Conservation (phyloP, 208 protist species). For the Acanthamoeba sp. region DNA sequence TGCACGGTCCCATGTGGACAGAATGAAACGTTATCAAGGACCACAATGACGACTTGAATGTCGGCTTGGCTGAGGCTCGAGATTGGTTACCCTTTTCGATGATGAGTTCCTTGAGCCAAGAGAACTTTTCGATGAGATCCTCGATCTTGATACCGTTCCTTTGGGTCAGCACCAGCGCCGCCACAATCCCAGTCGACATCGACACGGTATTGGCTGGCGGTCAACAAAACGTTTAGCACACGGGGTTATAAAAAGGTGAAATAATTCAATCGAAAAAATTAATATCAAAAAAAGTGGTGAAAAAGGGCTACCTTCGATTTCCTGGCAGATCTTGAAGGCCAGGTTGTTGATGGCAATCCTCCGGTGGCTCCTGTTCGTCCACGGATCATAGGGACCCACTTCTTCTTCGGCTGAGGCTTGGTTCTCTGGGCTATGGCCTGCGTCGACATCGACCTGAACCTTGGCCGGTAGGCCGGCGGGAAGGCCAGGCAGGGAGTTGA, state of each 20-base stretch:
- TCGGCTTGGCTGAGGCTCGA: too few species aligned
- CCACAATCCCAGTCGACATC: slow-evolving; percentile 74
- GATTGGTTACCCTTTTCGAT: slow-evolving; percentile 3
- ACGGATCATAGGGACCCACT: slow-evolving; percentile 74
- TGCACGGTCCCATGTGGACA: background rate
- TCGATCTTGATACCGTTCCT: slow-evolving; percentile 69
- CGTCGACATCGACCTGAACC: slow-evolving; percentile 68
- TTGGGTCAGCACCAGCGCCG: slow-evolving; percentile 59
- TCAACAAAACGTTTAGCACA: background rate
- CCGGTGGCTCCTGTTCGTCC: slow-evolving; percentile 70
- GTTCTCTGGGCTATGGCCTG: background rate
- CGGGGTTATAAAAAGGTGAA: too few species aligned
- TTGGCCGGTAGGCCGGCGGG: background rate
- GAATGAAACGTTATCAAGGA: too few species aligned
- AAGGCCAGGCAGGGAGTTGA: slow-evolving; percentile 16
- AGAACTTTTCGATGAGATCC: slow-evolving; percentile 71
- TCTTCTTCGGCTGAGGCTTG: background rate
- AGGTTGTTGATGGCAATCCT: slow-evolving; percentile 74
- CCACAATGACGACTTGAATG: background rate
- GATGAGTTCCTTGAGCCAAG: slow-evolving; percentile 71
- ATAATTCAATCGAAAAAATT: too few species aligned
- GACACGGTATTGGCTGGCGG: slow-evolving; percentile 42
- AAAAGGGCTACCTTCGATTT: background rate
- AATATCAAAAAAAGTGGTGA: background rate
- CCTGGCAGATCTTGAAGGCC: slow-evolving; percentile 75